Percentiles rank a stretch among this genome's conserved stretches.
phyloP scores from a whole-genome alignment of 441 rosid species.

The Euphorbia celastroides region DNA sequence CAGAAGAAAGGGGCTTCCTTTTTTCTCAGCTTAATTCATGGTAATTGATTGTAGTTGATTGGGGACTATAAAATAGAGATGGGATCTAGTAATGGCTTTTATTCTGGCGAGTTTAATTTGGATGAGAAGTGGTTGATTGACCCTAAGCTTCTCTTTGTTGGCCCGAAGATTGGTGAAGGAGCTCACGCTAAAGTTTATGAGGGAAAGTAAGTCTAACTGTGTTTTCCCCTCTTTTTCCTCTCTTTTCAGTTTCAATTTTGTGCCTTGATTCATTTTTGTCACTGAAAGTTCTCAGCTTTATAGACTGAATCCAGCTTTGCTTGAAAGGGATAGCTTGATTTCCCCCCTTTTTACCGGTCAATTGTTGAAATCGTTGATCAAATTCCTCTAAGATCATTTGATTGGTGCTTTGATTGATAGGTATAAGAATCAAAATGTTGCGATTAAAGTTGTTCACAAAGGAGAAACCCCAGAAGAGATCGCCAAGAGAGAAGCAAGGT shows the following conservation, averaged over 20 bases:
- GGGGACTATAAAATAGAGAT: constrained; percentile 25
- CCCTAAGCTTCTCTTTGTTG: constrained; percentile 84
- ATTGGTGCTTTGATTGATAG: constrained; percentile 29
- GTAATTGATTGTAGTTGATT: constrained; percentile 5
- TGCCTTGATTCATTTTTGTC: constrained; percentile 13
- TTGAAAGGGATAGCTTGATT: background rate
- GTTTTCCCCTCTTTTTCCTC: constrained; percentile 4
- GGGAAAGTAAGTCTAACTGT: constrained; percentile 77
- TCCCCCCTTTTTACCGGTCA: background rate
- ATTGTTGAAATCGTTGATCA: constrained; percentile 7
- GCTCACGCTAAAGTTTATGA: constrained; percentile 98
- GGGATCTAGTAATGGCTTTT: constrained; percentile 80
- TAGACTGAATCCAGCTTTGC: background rate
- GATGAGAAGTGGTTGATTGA: constrained; percentile 84
- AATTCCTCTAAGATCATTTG: background rate
- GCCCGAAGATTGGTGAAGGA: constrained; percentile 97
- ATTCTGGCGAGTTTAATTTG: constrained; percentile 53
- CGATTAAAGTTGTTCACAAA: constrained; percentile 68
- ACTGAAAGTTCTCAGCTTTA: background rate
- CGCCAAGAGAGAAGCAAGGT: constrained; percentile 66
- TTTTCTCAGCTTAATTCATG: constrained; percentile 28
- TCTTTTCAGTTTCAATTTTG: constrained; percentile 1
- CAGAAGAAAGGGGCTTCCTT: background rate
- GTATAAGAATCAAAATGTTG: constrained; percentile 79
- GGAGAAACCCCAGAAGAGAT: constrained; percentile 85